phyloP scores from a whole-genome alignment of 192 early-diverging fungal species.

The Podila epigama region DNA sequence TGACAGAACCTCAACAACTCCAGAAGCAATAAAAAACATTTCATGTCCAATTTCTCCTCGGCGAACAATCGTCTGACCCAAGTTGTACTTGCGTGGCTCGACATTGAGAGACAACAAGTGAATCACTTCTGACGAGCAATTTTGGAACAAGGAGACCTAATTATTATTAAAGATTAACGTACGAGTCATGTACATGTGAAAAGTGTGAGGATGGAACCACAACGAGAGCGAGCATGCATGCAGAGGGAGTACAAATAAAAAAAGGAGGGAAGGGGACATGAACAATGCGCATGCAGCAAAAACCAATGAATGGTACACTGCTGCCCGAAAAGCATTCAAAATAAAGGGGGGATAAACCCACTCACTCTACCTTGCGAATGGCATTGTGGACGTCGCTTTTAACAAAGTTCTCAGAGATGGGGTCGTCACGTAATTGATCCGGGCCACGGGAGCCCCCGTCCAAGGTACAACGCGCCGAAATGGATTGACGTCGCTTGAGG shows the following conservation, averaged over 20 bases:
- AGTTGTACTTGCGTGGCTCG: constrained; percentile 58
- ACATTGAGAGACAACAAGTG: constrained; percentile 53
- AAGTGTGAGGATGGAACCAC: background rate
- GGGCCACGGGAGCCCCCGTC: constrained; percentile 24
- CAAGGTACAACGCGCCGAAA: constrained; percentile 22
- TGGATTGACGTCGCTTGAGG: constrained; percentile 47
- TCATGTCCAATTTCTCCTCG: constrained; percentile 70
- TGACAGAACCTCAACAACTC: constrained; percentile 68
- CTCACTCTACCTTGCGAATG: constrained; percentile 41
- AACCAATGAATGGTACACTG: no score
- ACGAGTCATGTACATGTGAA: background rate
- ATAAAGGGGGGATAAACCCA: background rate
- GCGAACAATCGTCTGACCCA: constrained; percentile 63
- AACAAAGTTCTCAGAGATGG: constrained; percentile 37
- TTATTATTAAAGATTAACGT: background rate
- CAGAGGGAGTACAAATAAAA: background rate
- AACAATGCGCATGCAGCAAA: background rate
- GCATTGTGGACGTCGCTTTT: constrained; percentile 38
- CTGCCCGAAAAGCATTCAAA: no score
- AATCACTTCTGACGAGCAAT: constrained; percentile 51
- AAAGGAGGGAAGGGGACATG: background rate
- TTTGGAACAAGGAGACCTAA: constrained; percentile 55
- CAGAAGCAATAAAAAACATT: constrained; percentile 79
- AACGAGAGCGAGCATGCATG: background rate
- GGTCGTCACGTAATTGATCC: constrained; percentile 27